Evolutionary conservation across 169 alveolate genomes (phyloP).

Genomic region (Cryptosporidium andersoni): DNA sequence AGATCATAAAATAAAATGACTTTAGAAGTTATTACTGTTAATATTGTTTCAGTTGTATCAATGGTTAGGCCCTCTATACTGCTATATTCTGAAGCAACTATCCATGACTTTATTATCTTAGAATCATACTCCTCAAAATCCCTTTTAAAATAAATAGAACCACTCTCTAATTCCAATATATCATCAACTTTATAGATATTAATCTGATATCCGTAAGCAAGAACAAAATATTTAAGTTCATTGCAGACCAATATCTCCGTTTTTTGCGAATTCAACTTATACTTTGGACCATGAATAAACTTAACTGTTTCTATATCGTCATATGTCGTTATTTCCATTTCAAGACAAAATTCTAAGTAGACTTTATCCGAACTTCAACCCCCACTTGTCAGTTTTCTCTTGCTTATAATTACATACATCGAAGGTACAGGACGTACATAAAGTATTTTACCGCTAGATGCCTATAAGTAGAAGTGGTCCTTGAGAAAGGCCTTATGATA

Average conservation of each 20-base stretch:
- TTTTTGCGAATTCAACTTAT: neutral
- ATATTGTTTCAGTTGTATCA: neutral
- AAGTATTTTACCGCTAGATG: too few species aligned
- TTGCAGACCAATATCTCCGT: conserved; percentile 32
- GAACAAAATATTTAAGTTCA: conserved; percentile 16
- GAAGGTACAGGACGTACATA: too few species aligned
- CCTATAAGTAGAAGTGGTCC: neutral
- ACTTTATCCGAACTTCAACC: neutral
- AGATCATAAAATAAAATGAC: conserved; percentile 23
- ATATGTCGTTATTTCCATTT: conserved; percentile 52
- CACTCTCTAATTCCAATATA: neutral
- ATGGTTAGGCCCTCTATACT: too few species aligned
- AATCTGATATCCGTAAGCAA: conserved; percentile 18
- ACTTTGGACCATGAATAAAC: conserved; percentile 59
- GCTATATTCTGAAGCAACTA: too few species aligned
- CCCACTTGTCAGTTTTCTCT: too few species aligned
- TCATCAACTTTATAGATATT: conserved; percentile 7
- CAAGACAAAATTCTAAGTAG: neutral
- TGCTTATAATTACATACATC: too few species aligned
- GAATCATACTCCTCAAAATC: too few species aligned
- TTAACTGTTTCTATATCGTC: conserved; percentile 49
- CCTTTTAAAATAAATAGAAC: conserved; percentile 3
- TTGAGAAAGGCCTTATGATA: neutral
- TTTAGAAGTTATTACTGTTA: conserved; percentile 1
- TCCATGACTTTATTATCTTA: too few species aligned